Conservation (phyloP, 1,139 yeast genomes). For the Kluyveromyces marxianus region DNA sequence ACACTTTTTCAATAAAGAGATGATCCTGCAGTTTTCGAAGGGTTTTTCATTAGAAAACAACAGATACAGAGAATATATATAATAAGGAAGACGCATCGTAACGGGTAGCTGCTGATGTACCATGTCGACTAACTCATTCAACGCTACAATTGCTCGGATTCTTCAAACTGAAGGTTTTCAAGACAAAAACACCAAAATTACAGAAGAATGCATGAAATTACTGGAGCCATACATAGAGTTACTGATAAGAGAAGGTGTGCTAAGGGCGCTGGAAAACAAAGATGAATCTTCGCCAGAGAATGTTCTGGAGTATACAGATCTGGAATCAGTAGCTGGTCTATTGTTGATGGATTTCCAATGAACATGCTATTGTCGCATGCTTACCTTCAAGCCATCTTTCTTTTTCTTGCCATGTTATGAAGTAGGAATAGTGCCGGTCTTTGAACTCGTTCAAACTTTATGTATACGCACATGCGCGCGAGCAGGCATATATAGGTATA, state of each 20-base stretch:
- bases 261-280: constrained; percentile 48
- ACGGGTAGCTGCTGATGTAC: too few species aligned
- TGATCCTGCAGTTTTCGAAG: too few species aligned
- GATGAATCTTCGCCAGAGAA: constrained; percentile 29
- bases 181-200: constrained; percentile 41
- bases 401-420: not conserved
- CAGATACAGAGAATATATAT: too few species aligned
- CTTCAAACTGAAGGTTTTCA: constrained; percentile 48
- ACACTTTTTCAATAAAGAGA: too few species aligned
- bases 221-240: constrained; percentile 51
- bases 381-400: not conserved
- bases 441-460: too few species aligned
- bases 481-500: too few species aligned
- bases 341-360: constrained; percentile 20
- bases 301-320: constrained; percentile 21
- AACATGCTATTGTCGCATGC: not conserved
- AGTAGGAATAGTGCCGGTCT: too few species aligned
- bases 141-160: constrained; percentile 43
- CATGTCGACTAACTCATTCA: constrained; percentile 2
- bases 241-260: constrained; percentile 57
- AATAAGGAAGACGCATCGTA: too few species aligned
- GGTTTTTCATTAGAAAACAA: too few species aligned
- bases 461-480: too few species aligned
- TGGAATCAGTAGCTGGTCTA: constrained; percentile 27
- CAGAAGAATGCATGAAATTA: constrained; percentile 42